These are phyloP conservation scores for Elsinoe fawcettii DNA, from an alignment of 2,329 filamentous ascomycete species.

Conservation along the genomic window DNA sequence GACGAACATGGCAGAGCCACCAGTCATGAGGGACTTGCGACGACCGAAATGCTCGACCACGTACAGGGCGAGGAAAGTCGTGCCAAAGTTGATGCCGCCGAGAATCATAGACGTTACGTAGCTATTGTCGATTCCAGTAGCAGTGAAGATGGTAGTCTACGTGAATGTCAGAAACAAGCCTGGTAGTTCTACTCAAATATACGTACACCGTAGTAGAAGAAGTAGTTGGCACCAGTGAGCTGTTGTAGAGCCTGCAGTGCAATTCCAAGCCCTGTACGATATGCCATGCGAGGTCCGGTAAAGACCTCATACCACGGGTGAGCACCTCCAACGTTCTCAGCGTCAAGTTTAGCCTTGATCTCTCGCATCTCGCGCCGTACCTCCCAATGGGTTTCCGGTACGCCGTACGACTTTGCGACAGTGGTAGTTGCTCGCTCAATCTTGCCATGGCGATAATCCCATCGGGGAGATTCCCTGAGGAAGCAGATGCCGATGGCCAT, in stretches of 20 bases:
- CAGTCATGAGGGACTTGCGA: constrained; percentile 38
- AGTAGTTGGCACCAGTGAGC: constrained; percentile 61
- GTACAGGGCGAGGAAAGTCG: constrained; percentile 40
- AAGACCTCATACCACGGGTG: constrained; percentile 60
- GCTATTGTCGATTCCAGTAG: constrained; percentile 33
- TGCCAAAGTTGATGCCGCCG: constrained; percentile 42
- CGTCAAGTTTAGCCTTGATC: constrained; percentile 49
- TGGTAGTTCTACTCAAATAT: neutral
- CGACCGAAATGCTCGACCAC: constrained; percentile 42
- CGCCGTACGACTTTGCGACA: constrained; percentile 48
- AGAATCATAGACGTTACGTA: constrained; percentile 43
- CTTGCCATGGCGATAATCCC: constrained; percentile 50
- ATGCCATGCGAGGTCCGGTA: constrained; percentile 57
- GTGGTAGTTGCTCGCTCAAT: constrained; percentile 44
- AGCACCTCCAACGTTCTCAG: constrained; percentile 42
- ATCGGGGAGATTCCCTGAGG: constrained; percentile 51
- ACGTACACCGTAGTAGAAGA: constrained; percentile 45
- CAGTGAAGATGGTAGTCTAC: constrained; percentile 37
- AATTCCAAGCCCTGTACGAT: constrained; percentile 56
- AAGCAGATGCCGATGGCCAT: constrained; percentile 48
- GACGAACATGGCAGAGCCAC: constrained; percentile 43
- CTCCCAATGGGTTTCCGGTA: constrained; percentile 47
- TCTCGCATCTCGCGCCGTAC: constrained; percentile 47
- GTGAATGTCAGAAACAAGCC: neutral
- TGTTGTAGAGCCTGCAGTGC: constrained; percentile 59